These are phyloP conservation scores for Ustilago xerochloae DNA, from an alignment of 1,284 basidiomycete genomes.

Conservation along the genomic window DNA sequence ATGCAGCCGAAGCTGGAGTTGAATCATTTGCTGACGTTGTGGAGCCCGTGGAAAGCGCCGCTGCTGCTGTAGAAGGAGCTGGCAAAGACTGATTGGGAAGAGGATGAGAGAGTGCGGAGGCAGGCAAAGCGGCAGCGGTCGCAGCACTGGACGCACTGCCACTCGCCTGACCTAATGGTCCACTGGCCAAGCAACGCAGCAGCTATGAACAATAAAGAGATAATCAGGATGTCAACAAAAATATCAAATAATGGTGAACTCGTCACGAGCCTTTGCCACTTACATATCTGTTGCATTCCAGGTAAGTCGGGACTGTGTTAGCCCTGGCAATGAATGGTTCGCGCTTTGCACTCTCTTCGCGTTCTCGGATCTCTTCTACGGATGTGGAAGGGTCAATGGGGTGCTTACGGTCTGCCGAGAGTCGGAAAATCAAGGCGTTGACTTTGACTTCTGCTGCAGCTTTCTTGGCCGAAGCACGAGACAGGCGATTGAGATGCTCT, in stretches of 20 bases:
- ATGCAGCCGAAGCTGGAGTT: background rate
- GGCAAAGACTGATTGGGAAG: constrained; percentile 35
- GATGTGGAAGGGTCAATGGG: constrained; percentile 38
- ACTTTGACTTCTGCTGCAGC: constrained; percentile 29
- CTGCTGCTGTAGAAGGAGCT: constrained; percentile 7
- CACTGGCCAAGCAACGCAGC: constrained; percentile 25
- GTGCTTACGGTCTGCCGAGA: constrained; percentile 37
- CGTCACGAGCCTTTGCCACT: constrained; percentile 5
- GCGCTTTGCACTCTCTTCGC: constrained; percentile 27
- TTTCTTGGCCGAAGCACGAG: constrained; percentile 19
- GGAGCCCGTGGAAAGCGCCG: constrained; percentile 6
- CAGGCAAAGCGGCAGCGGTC: background rate
- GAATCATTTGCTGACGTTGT: constrained; percentile 6
- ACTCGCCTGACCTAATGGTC: constrained; percentile 19
- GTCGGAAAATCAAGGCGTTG: constrained; percentile 42
- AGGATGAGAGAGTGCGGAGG: constrained; percentile 42
- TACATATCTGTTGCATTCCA: constrained; percentile 84
- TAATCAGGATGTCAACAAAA: background rate
- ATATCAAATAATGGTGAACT: background rate
- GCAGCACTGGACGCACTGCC: constrained; percentile 5
- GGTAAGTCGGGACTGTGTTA: constrained; percentile 83
- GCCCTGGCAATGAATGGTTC: constrained; percentile 78
- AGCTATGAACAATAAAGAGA: constrained; percentile 9
- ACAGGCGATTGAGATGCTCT: constrained; percentile 2
- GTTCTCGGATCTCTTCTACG: constrained; percentile 31